A percentile compares a stretch with the other conserved stretches of the same genome.
These are phyloP conservation scores for Ceratocystis destructans DNA, from an alignment of 2,329 filamentous ascomycete genomes.

Conservation along the genomic window DNA sequence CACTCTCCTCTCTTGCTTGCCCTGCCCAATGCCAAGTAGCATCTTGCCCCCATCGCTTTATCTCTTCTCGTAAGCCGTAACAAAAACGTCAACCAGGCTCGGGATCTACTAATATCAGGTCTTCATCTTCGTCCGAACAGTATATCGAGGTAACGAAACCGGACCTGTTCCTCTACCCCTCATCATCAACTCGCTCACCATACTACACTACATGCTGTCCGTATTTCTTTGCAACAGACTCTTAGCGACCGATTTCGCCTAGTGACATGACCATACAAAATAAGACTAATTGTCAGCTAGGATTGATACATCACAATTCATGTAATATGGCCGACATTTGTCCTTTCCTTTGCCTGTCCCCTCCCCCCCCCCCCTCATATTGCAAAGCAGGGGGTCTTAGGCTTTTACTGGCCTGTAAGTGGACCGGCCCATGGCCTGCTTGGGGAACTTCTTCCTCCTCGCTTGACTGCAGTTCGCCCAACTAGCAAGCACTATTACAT, in stretches of 20 bases:
- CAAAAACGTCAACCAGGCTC: too few species aligned
- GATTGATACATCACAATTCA: not conserved
- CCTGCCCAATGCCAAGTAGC: not conserved
- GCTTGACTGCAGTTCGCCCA: not conserved
- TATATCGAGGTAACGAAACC: too few species aligned
- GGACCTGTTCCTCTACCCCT: too few species aligned
- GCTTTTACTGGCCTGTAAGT: not conserved
- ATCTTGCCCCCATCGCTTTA: too few species aligned
- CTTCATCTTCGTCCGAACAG: too few species aligned
- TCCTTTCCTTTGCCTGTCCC: not conserved
- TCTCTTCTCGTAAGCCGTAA: too few species aligned
- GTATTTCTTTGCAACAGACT: not conserved
- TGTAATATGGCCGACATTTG: not conserved
- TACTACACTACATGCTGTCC: not conserved
- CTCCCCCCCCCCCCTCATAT: not conserved
- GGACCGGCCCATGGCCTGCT: not conserved
- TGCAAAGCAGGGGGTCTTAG: not conserved
- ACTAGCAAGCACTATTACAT: not conserved
- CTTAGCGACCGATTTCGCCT: not conserved
- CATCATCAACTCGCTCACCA: not conserved
- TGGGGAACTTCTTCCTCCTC: not conserved
- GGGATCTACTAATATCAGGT: too few species aligned
- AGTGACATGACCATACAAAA: not conserved
- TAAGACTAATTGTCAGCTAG: not conserved
- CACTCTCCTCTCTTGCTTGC: not conserved